Conservation (phyloP, 2,329 filamentous ascomycete species). For the Diaporthe vexans region DNA sequence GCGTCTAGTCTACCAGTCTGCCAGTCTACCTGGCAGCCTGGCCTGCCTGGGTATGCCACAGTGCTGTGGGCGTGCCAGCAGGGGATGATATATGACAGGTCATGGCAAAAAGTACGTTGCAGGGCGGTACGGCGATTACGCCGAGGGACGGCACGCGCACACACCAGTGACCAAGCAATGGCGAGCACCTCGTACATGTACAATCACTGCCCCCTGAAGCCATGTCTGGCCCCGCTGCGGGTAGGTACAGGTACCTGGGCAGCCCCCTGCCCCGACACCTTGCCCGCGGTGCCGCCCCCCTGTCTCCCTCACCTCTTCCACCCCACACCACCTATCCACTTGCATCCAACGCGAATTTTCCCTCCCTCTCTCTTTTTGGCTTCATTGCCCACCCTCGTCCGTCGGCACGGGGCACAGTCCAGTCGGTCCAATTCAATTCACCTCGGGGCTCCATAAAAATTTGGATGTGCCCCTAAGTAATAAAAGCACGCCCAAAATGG, state of each 20-base stretch:
- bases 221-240: no score
- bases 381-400: constrained; percentile 34
- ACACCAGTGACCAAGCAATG: not conserved
- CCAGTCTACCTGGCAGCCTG: no score
- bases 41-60: no score
- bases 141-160: not conserved
- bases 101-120: constrained; percentile 12
- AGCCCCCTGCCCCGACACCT: not conserved
- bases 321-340: constrained; percentile 21
- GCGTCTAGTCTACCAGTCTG: not conserved
- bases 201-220: no score
- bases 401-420: constrained; percentile 33
- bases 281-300: constrained; percentile 7
- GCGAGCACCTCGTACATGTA: not conserved
- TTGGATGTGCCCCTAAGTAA: constrained; percentile 39
- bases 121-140: not conserved
- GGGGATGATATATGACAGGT: constrained; percentile 22
- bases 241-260: not conserved
- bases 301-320: constrained; percentile 13
- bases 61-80: not conserved
- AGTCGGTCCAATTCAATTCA: constrained; percentile 38
- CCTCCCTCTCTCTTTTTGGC: constrained; percentile 34
- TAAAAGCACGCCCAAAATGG: constrained; percentile 38
- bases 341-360: constrained; percentile 34
- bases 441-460: constrained; percentile 36